Evolutionary conservation across 805 yeast species (phyloP).

Genomic region (Lipomyces orientalis): DNA sequence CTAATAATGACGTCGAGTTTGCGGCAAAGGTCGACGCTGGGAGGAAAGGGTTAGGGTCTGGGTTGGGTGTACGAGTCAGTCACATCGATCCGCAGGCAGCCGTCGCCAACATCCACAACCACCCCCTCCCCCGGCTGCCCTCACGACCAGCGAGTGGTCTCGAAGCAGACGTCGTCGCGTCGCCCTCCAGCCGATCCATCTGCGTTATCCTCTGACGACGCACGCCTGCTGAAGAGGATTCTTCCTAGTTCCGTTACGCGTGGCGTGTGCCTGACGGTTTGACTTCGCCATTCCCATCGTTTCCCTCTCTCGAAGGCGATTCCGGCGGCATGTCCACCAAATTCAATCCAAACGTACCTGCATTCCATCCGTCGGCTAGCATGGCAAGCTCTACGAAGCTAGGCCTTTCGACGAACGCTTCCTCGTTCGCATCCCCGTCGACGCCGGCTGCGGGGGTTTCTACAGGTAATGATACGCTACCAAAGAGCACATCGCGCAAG

Average conservation of each 20-base stretch:
- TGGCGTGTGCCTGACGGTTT: not conserved
- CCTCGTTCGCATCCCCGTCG: slow-evolving; percentile 14
- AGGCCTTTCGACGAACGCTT: slow-evolving; percentile 5
- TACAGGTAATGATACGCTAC: slow-evolving; percentile 10
- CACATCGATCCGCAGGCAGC: too few relatives aligned
- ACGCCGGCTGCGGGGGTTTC: slow-evolving; percentile 7
- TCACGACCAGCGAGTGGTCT: not conserved
- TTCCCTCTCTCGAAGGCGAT: not conserved
- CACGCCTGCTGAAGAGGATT: slow-evolving; percentile 6
- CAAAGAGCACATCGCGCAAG: slow-evolving; percentile 10
- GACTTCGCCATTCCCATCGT: not conserved
- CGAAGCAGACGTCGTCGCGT: not conserved
- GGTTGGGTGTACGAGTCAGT: too few relatives aligned
- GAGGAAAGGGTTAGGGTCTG: too few relatives aligned
- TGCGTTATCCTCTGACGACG: slow-evolving; percentile 8
- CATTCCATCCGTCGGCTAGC: slow-evolving; percentile 23
- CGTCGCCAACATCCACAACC: not conserved
- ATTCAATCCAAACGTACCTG: slow-evolving; percentile 30
- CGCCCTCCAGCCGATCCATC: not conserved
- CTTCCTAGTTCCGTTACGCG: not conserved
- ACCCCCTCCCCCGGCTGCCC: not conserved
- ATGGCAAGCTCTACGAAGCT: slow-evolving; percentile 10
- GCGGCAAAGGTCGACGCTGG: too few relatives aligned
- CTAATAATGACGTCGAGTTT: too few relatives aligned
- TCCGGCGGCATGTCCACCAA: slow-evolving; percentile 25